Conservation (phyloP, 768 basidiomycete species). For the Fibroporia radiculosa region DNA sequence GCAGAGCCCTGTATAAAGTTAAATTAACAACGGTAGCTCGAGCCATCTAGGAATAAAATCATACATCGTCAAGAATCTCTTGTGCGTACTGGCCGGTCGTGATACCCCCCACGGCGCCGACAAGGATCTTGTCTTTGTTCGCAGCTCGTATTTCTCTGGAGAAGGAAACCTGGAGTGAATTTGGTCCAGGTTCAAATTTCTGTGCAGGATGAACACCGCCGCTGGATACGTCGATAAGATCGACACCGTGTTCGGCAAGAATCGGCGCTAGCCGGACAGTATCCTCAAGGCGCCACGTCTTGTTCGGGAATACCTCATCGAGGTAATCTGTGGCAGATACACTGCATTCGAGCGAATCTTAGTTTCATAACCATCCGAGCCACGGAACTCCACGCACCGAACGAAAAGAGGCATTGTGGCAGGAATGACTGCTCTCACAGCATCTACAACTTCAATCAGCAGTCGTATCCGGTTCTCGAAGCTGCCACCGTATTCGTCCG, state of each 20-base stretch:
- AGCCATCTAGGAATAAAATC: constrained; percentile 27
- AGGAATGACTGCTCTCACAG: constrained; percentile 52
- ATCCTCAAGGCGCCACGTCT: constrained; percentile 65
- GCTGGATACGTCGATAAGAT: constrained; percentile 53
- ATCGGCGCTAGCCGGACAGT: constrained; percentile 50
- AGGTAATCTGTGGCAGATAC: constrained; percentile 51
- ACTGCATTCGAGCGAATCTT: background rate
- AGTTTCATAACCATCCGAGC: background rate
- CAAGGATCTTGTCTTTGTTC: constrained; percentile 34
- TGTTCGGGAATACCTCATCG: constrained; percentile 45
- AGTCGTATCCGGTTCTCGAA: constrained; percentile 47
- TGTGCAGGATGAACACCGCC: constrained; percentile 41
- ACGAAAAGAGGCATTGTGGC: constrained; percentile 62
- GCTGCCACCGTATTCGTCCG: constrained; percentile 40
- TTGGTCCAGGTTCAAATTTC: constrained; percentile 24
- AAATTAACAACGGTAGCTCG: background rate
- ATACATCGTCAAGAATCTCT: constrained; percentile 42
- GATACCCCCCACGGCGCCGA: constrained; percentile 52
- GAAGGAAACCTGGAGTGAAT: constrained; percentile 10
- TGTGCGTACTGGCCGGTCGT: constrained; percentile 50
- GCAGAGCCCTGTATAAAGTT: background rate
- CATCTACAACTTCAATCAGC: constrained; percentile 52
- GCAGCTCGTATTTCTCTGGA: constrained; percentile 34
- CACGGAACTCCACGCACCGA: constrained; percentile 38
- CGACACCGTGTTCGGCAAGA: constrained; percentile 58